Percentiles rank a stretch among this genome's conserved stretches.
These are phyloP conservation scores for Meyerozyma athensensis DNA, from an alignment of 1,139 yeast genomes.

Conservation along the genomic window DNA sequence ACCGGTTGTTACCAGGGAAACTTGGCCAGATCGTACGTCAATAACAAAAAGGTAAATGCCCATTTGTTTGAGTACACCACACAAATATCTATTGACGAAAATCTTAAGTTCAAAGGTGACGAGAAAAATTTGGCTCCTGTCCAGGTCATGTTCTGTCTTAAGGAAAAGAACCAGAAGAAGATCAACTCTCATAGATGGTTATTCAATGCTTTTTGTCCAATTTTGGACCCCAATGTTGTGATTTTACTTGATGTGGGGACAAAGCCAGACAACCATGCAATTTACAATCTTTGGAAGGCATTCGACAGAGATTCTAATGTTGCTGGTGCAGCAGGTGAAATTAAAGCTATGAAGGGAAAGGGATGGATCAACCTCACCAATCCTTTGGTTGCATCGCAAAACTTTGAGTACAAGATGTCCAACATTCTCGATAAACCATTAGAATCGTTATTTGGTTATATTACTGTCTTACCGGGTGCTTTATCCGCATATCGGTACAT, in stretches of 20 bases:
- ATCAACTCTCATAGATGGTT: slow-evolving; percentile 96
- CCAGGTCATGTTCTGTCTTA: slow-evolving; percentile 83
- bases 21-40: slow-evolving; percentile 88
- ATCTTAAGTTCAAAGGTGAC: slow-evolving; percentile 70
- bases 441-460: slow-evolving; percentile 90
- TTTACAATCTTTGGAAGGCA: slow-evolving; percentile 94
- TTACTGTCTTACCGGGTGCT: slow-evolving; percentile 94
- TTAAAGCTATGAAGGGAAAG: slow-evolving; percentile 88
- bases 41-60: slow-evolving; percentile 83
- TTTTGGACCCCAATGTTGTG: slow-evolving; percentile 82
- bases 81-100: slow-evolving; percentile 79
- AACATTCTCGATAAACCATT: slow-evolving; percentile 92
- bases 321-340: slow-evolving; percentile 98
- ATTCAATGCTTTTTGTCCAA: slow-evolving; percentile 88
- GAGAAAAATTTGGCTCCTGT: slow-evolving; percentile 89
- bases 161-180: slow-evolving; percentile 83
- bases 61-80: slow-evolving; percentile 94
- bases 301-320: slow-evolving; percentile 93
- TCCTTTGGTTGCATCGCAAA: slow-evolving; percentile 94
- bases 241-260: slow-evolving; percentile 90
- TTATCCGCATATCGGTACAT: slow-evolving; percentile 89
- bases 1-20: slow-evolving; percentile 97
- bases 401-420: slow-evolving; percentile 94
- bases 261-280: slow-evolving; percentile 75
- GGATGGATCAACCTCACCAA: slow-evolving; percentile 75